Conservation (phyloP, 805 yeast species). For the Middelhovenomyces tepae region DNA sequence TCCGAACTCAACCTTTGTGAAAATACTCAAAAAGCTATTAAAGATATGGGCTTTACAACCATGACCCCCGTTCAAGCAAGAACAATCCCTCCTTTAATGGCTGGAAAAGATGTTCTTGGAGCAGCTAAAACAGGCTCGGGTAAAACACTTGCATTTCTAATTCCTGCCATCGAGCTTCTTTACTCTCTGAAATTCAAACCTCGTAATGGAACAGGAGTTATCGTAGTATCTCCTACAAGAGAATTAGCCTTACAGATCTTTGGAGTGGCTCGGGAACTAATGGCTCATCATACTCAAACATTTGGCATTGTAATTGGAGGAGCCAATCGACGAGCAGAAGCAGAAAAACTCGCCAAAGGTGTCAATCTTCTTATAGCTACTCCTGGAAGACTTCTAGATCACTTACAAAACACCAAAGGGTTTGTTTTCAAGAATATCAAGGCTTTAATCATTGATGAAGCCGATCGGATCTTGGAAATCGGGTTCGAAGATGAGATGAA, state of each 20-base stretch:
- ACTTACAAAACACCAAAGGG: constrained; percentile 85
- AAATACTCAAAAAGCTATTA: constrained; percentile 74
- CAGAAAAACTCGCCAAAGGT: constrained; percentile 88
- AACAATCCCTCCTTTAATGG: constrained; percentile 92
- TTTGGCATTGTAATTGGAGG: constrained; percentile 98
- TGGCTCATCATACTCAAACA: constrained; percentile 87
- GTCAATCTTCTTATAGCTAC: constrained; percentile 92
- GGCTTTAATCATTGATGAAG: constrained; percentile 93
- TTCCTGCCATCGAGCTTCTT: constrained; percentile 91
- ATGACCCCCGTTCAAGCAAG: constrained; percentile 95
- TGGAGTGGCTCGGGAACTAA: constrained; percentile 92
- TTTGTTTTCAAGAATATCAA: constrained; percentile 90
- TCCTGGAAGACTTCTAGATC: constrained; percentile 95
- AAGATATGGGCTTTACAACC: constrained; percentile 78
- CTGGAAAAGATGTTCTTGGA: constrained; percentile 95
- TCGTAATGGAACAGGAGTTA: constrained; percentile 95
- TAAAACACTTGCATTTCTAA: constrained; percentile 87
- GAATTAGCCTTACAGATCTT: constrained; percentile 96
- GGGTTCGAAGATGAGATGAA: constrained; percentile 99
- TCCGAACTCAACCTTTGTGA: constrained; percentile 59
- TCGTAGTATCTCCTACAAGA: constrained; percentile 94
- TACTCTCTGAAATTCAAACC: constrained; percentile 91
- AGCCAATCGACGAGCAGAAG: constrained; percentile 95
- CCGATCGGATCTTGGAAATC: constrained; percentile 93
- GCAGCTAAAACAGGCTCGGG: constrained; percentile 99